Base-by-base conservation (phyloP, 148 eudicot genomes). In the Amaranthus cruentus region DNA sequence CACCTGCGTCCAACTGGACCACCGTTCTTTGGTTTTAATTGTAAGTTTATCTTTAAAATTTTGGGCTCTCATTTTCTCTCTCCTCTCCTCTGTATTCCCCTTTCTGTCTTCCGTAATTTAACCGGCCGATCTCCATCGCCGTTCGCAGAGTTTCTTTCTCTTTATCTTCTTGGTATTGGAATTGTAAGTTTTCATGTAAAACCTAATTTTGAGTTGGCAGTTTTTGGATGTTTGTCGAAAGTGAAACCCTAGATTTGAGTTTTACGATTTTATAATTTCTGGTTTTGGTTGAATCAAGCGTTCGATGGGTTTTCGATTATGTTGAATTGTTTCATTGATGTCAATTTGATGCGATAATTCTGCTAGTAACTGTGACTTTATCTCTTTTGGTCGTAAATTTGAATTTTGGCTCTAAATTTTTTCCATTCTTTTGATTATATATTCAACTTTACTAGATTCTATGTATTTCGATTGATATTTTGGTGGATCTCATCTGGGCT, bases 401-500 rank as follows among this genome's bases (percentile, higher is more conserved):
- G 61, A 69, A 69, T 69, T 76, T 62, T 70, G 68, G 73, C 68
- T 69, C 69, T 47, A 10, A 13, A 52, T 63, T 53, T 44, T 49
- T 55, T 55, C 12, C 13, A 9, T 47, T 47, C 68, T 57, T 42
- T 6, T 65, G 70, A 43, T 64, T 64, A 48, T 18, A 64, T 65
- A 55, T 67, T 57, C 58, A 2, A 13, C 15, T 56, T 13, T 14
- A 13, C 11, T 56, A 2, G 38, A 28, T 28, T 28, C 38, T 28
- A 28, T 28, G 38, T 28, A 2, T 28, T 28, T 28, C 38, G 38
- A 28, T 28, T 28, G 38, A 28, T 28, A 28, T 2, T 14, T 21
- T 28, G 66, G 21, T 28, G 2, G 6, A 50, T 47, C 61, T 67
- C 47, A 61, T 68, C 66, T 75, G 78, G 78, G 78, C 78, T 75